These are phyloP conservation scores for Funneliformis mosseae DNA, from an alignment of 192 early-diverging fungal genomes.

Conservation along the genomic window DNA sequence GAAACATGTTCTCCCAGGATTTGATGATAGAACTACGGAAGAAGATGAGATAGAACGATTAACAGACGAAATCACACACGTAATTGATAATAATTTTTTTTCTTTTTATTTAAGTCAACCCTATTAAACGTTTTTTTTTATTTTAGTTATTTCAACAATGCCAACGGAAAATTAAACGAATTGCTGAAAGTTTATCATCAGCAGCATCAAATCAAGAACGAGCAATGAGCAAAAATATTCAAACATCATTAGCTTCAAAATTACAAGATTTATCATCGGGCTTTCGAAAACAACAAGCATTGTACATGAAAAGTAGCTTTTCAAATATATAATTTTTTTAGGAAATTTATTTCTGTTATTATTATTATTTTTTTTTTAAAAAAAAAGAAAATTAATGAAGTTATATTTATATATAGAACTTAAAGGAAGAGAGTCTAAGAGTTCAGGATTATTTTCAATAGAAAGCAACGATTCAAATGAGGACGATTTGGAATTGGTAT, in stretches of 20 bases:
- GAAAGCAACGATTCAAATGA: conserved; percentile 40
- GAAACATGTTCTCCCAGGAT: conserved; percentile 89
- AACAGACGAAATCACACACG: conserved; percentile 82
- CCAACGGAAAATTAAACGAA: conserved; percentile 78
- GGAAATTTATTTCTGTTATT: not conserved
- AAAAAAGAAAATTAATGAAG: not conserved
- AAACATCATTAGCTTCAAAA: conserved; percentile 83
- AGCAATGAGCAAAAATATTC: conserved; percentile 81
- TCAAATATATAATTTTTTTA: not conserved
- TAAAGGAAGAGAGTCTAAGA: conserved; percentile 43
- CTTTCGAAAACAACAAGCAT: conserved; percentile 89
- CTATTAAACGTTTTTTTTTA: not conserved
- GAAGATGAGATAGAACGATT: conserved; percentile 80
- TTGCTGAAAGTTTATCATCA: conserved; percentile 56
- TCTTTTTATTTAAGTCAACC: conserved; percentile 2
- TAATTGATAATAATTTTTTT: conserved; percentile 42
- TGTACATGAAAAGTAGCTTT: conserved; percentile 80
- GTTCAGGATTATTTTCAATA: conserved; percentile 41
- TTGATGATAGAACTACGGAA: conserved; percentile 83
- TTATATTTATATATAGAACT: conserved; percentile 37
- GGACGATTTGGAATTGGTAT: conserved; percentile 48
- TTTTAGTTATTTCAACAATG: conserved; percentile 78
- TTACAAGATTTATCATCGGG: conserved; percentile 80
- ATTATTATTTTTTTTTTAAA: too few species aligned
- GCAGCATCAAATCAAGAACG: conserved; percentile 61